phyloP scores from a whole-genome alignment of 108 stramenopile genomes.

The Aureococcus anophagefferens region DNA sequence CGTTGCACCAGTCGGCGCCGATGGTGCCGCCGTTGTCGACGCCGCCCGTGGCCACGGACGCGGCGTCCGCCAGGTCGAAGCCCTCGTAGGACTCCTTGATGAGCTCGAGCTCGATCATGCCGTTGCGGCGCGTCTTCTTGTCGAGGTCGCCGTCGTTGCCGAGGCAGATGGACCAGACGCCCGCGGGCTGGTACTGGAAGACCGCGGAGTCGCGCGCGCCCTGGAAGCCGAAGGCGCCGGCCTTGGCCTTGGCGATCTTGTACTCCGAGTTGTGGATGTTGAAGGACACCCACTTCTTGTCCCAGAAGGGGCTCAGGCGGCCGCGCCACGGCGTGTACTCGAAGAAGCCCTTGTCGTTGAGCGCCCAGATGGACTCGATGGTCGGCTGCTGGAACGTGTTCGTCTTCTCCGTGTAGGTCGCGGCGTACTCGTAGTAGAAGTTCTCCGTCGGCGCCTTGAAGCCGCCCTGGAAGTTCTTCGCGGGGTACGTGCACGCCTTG shows the following conservation, averaged over 20 bases:
- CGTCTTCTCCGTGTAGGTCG: conserved; percentile 5
- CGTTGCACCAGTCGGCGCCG: background rate
- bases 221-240: conserved; percentile 12
- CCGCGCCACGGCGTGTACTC: conserved; percentile 41
- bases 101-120: background rate
- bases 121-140: background rate
- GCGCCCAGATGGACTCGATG: conserved; percentile 19
- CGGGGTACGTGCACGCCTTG: conserved; percentile 24
- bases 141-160: background rate
- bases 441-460: background rate
- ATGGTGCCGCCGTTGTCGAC: background rate
- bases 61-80: background rate
- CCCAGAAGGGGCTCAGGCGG: conserved; percentile 32
- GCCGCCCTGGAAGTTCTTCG: conserved; percentile 12
- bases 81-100: background rate
- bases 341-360: conserved; percentile 23
- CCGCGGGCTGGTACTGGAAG: conserved; percentile 24
- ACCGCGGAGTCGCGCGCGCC: conserved; percentile 1
- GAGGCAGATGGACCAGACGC: conserved; percentile 10
- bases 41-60: background rate
- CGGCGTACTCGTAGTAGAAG: background rate
- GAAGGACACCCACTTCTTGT: conserved; percentile 31
- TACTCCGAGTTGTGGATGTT: conserved; percentile 16
- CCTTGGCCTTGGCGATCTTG: background rate
- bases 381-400: background rate